Conservation (phyloP, 768 basidiomycete species). For the Peribolospora baueri region DNA sequence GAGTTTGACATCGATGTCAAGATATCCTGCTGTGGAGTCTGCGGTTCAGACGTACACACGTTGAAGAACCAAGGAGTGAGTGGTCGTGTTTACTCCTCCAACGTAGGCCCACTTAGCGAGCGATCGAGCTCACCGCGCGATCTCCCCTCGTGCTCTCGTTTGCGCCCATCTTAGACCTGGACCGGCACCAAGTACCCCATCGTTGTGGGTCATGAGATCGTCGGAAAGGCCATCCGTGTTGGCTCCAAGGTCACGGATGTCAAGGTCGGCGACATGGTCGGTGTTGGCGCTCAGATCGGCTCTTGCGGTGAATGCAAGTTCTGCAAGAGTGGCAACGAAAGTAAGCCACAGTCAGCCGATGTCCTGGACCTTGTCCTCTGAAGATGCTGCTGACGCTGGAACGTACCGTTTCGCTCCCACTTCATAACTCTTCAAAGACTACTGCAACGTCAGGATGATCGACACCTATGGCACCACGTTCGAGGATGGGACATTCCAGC, state of each 20-base stretch:
- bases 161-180: not conserved
- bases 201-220: slow-evolving; percentile 18
- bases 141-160: not conserved
- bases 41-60: slow-evolving; percentile 1
- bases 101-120: not conserved
- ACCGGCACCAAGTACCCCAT: not conserved
- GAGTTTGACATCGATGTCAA: slow-evolving; percentile 2
- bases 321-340: slow-evolving; percentile 12
- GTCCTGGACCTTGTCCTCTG: too few species aligned
- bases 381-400: not conserved
- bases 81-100: not conserved
- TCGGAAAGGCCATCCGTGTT: slow-evolving; percentile 30
- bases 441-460: slow-evolving; percentile 8
- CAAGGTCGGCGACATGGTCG: slow-evolving; percentile 35
- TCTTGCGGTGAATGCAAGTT: slow-evolving; percentile 22
- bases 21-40: slow-evolving; percentile 1
- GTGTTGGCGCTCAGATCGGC: slow-evolving; percentile 30
- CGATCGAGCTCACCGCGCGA: not conserved
- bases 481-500: slow-evolving; percentile 1
- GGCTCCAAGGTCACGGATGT: slow-evolving; percentile 32
- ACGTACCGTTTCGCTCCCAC: not conserved
- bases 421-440: not conserved
- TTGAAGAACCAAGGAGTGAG: not conserved
- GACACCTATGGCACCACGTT: slow-evolving; percentile 18
- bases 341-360: not conserved